Base-by-base conservation (phyloP, 1,284 basidiomycete species). In the Ceratobasidium sp. region DNA sequence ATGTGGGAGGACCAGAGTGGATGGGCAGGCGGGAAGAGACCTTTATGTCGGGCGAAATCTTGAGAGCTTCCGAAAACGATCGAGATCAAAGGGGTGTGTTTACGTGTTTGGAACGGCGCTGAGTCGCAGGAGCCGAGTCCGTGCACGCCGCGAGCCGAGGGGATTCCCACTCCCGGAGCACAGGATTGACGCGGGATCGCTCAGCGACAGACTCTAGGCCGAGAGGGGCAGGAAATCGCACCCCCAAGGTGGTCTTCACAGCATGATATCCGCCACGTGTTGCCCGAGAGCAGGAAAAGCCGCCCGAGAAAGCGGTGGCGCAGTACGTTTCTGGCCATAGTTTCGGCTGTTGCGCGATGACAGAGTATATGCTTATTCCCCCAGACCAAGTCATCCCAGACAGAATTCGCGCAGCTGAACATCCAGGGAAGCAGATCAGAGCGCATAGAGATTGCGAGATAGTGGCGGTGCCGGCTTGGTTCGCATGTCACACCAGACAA, bases 261-360 rank as follows among this genome's bases (percentile, higher is more conserved):
- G 64, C 64, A 43, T 67, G 64, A 28, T 67, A 26, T 67, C 26
- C 48, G 50, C 64, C 64, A 67, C 64, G 64, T 67, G 64, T 67
- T 67, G n/a, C 2, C 64, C 50, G n/a, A 30, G 64, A 55, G 64
- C 36, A 55, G 64, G 8, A 67, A 67, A 55, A 67, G 26, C 52
- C 26, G 18, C 5, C 64, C 64, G 39, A 45, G 21, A 67, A 28
- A 55, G 48, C 50, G 64, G 64, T 14, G 10, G 10, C 10, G n/a
- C 28, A 26, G 23, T 23, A 6, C 50, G 58, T 34, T 67, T 67
- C 43, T 43, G 14, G 30, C 18, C 30, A 57, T 34, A 32, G 3
- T 36, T 9, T 57, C 53, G 53, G 30, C 16, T 57, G 34, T 57
- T 36, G 28, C 28, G 28, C 53, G 30, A 57, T 57, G 53, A 34